Evolutionary conservation across 179 eudicot species (phyloP), one percentile per base, ranked within the genome.

Genomic region (Beta lomatogona): DNA sequence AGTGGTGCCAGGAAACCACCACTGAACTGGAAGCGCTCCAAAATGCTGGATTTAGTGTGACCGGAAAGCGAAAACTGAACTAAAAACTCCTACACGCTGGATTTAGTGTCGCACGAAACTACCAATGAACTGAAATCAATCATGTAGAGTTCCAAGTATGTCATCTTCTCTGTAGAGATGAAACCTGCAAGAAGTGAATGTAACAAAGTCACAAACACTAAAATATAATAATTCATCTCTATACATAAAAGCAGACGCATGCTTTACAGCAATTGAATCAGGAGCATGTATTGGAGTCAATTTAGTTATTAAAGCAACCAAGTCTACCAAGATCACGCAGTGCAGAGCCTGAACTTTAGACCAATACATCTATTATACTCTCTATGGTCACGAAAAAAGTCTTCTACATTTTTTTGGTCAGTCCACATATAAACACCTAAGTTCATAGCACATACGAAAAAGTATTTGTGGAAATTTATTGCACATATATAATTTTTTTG

Each of bases 131-230:
- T 69, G 19, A 16, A 71, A 79, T 86, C 83, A 93, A 64, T 93
- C 95, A 80, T 92, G 95, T 5, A 93, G 89, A 75, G 91, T 93
- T 44, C 97, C 97, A 77, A 90, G 88, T 44, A 93, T 89, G 82
- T 93, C 97, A 25, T 93, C 97, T 78, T 93, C 97, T 87, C 95
- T 81, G 58, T 81, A 92, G 70, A 93, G 85, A 75, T 87, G 94
- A 79, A 74, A 93, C 89, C 95, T 93, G 92, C 84, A 67, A 4
- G 25, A 18, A 61, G 8, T 8, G n/a, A 22, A 76, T 25, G 11
- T 3, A 58, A 78, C 66, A 79, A 0, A 18, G 75, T 46, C 36
- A 72, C 59, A 18, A 66, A 19, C 58, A 36, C 12, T 0, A 16
- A 14, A 52, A 59, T 44, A 14, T 16, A 36, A n/a, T n/a, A 7